Evolutionary conservation across 768 basidiomycete species (phyloP).

Genomic region (Hygrocybe coccinea): DNA sequence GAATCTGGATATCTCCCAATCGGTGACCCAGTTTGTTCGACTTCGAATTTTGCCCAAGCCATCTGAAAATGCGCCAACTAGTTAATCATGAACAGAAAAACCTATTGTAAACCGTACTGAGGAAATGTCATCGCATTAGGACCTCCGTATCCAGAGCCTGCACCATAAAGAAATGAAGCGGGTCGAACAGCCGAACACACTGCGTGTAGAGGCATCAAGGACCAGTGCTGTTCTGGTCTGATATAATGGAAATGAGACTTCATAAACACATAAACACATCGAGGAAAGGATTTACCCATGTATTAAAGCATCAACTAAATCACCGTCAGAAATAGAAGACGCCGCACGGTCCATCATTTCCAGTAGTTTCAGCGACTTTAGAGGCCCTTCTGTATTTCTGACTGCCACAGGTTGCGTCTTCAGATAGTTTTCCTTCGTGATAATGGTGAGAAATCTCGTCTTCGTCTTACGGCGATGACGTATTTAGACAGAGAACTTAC

Average conservation of each 20-base stretch:
- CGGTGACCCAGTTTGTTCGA: constrained; percentile 75
- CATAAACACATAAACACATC: neutral
- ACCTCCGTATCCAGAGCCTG: constrained; percentile 59
- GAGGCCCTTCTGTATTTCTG: constrained; percentile 56
- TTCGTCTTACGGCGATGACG: no score
- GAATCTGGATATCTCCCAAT: constrained; percentile 85
- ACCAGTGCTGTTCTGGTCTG: constrained; percentile 94
- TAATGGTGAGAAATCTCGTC: neutral
- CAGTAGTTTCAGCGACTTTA: constrained; percentile 65
- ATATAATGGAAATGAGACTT: neutral
- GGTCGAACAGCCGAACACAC: constrained; percentile 87
- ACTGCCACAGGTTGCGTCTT: constrained; percentile 69
- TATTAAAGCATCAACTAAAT: constrained; percentile 88
- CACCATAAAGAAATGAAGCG: constrained; percentile 77
- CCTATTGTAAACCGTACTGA: constrained; percentile 54
- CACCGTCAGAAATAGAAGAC: constrained; percentile 90
- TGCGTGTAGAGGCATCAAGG: constrained; percentile 89
- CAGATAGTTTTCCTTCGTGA: constrained; percentile 87
- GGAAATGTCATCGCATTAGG: constrained; percentile 74
- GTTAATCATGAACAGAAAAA: constrained; percentile 2
- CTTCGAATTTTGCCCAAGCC: constrained; percentile 98
- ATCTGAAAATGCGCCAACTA: constrained; percentile 45
- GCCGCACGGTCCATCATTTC: constrained; percentile 84
- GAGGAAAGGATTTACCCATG: constrained; percentile 62
- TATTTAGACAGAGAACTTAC: constrained; percentile 33